phyloP scores from a whole-genome alignment of 768 basidiomycete species.

The Phanerochaete carnosa region DNA sequence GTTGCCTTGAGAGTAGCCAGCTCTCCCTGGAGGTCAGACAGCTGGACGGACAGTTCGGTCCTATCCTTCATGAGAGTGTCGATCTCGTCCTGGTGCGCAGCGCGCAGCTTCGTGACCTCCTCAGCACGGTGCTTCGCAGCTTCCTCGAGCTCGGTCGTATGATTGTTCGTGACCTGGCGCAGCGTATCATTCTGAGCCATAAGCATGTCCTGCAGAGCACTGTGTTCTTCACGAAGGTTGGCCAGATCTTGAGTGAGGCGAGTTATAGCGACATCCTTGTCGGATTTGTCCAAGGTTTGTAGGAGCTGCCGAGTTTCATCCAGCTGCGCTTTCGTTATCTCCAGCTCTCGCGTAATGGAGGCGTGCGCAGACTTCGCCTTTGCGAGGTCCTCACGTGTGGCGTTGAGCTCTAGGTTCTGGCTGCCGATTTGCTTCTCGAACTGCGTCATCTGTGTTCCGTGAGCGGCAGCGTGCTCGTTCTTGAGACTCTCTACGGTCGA shows the following conservation, averaged over 20 bases:
- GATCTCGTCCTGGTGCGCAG: slow-evolving; percentile 60
- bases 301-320: slow-evolving; percentile 56
- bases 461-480: slow-evolving; percentile 56
- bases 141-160: slow-evolving; percentile 71
- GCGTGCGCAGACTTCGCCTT: slow-evolving; percentile 68
- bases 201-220: slow-evolving; percentile 62
- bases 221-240: slow-evolving; percentile 66
- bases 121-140: slow-evolving; percentile 66
- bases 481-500: slow-evolving; percentile 58
- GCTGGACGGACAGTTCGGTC: slow-evolving; percentile 52
- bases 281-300: slow-evolving; percentile 32
- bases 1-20: slow-evolving; percentile 61
- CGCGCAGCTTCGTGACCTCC: slow-evolving; percentile 62
- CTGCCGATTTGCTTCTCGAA: slow-evolving; percentile 63
- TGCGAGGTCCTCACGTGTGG: slow-evolving; percentile 77
- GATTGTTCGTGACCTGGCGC: slow-evolving; percentile 65
- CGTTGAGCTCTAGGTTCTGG: slow-evolving; percentile 72
- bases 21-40: slow-evolving; percentile 80
- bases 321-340: slow-evolving; percentile 56
- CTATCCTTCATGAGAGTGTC: slow-evolving; percentile 54
- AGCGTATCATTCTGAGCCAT: slow-evolving; percentile 68
- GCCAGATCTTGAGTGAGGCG: slow-evolving; percentile 58
- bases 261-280: slow-evolving; percentile 52
- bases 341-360: slow-evolving; percentile 49
- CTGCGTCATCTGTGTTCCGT: slow-evolving; percentile 52